phyloP scores from a whole-genome alignment of 768 basidiomycete species.

The Boletus coccyginus region DNA sequence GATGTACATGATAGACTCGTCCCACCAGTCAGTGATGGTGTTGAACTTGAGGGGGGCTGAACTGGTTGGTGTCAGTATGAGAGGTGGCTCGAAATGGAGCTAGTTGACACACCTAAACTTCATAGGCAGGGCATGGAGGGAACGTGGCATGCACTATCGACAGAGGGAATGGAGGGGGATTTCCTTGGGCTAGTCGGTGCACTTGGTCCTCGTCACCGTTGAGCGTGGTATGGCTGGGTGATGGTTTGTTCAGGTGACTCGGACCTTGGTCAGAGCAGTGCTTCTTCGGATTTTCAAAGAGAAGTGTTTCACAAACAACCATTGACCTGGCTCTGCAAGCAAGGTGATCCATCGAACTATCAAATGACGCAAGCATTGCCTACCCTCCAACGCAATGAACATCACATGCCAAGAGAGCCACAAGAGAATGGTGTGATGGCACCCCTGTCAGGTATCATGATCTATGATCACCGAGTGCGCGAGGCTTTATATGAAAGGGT shows the following conservation, averaged over 20 bases:
- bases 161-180: slow-evolving; percentile 23
- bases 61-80: slow-evolving; percentile 33
- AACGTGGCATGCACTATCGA: neutral
- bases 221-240: slow-evolving; percentile 9
- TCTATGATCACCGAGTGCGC: too few relatives aligned
- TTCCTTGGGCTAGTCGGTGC: slow-evolving; percentile 16
- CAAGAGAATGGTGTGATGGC: too few relatives aligned
- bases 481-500: too few relatives aligned
- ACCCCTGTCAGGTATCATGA: too few relatives aligned
- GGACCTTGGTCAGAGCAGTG: neutral
- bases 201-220: neutral
- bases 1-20: slow-evolving; percentile 83
- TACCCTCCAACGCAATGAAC: too few relatives aligned
- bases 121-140: slow-evolving; percentile 25
- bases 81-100: neutral
- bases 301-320: too few relatives aligned
- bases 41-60: slow-evolving; percentile 91
- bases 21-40: slow-evolving; percentile 89
- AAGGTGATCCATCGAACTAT: too few relatives aligned
- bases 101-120: slow-evolving; percentile 30
- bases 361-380: too few relatives aligned
- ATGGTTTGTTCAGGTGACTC: neutral
- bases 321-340: too few relatives aligned
- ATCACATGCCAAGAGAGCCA: too few relatives aligned
- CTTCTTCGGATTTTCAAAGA: slow-evolving; percentile 1